Conservation (phyloP, 148 eudicot species). For the Amaranthus palmeri region DNA sequence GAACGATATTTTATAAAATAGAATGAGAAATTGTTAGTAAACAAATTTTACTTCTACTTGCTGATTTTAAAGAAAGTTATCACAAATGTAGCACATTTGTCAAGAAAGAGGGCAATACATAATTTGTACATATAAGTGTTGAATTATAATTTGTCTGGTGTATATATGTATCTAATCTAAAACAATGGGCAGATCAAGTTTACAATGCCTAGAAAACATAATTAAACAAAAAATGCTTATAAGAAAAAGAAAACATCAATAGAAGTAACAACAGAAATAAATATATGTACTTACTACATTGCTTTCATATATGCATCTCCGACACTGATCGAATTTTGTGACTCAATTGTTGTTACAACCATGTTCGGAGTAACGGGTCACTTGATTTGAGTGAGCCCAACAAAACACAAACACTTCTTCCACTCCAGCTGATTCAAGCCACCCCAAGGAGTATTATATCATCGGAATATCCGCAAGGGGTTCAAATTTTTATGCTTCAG, state of each 20-base stretch:
- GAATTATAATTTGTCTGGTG: no score
- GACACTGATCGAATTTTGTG: constrained; percentile 71
- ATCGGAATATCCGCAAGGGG: constrained; percentile 83
- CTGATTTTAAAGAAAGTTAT: no score
- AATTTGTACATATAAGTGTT: no score
- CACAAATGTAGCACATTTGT: no score
- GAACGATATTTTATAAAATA: no score
- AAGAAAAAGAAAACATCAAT: background rate
- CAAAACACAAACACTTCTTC: constrained; percentile 94
- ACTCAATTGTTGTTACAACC: constrained; percentile 75
- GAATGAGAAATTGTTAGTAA: no score
- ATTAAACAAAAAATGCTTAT: background rate
- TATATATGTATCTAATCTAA: no score
- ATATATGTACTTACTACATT: constrained; percentile 60
- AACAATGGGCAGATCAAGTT: no score
- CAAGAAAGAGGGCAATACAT: no score
- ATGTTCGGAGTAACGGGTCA: constrained; percentile 75
- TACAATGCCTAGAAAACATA: no score
- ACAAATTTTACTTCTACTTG: no score
- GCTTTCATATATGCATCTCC: constrained; percentile 94
- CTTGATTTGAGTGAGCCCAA: constrained; percentile 93
- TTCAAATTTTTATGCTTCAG: constrained; percentile 41
- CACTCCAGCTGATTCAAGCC: constrained; percentile 95
- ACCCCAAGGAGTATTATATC: constrained; percentile 89
- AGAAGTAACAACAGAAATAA: background rate